phyloP scores from a whole-genome alignment of 140 eudicot species.

The Senecio squalidus region DNA sequence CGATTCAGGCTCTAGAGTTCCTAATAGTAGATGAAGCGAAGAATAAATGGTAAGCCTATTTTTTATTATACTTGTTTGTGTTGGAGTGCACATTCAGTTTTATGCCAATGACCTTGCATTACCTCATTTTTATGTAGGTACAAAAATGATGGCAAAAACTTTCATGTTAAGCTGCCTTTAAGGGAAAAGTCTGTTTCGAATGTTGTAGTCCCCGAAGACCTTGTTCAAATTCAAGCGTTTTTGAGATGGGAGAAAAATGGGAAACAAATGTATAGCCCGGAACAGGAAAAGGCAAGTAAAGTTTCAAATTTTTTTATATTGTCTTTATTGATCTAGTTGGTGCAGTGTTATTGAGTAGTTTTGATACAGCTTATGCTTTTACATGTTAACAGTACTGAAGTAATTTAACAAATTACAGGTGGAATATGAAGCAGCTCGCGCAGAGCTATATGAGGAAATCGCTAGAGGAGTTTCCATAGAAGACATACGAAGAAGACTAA shows the following conservation, averaged over 20 bases:
- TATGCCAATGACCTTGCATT: neutral
- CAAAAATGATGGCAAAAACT: constrained; percentile 81
- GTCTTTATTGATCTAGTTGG: constrained; percentile 2
- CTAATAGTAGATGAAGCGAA: constrained; percentile 82
- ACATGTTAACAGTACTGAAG: constrained; percentile 10
- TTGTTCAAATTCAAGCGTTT: constrained; percentile 94
- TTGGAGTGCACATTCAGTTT: constrained; percentile 2
- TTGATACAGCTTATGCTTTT: neutral
- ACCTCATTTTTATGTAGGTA: constrained; percentile 44
- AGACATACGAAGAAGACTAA: constrained; percentile 52
- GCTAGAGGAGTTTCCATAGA: constrained; percentile 65
- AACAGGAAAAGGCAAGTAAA: constrained; percentile 79
- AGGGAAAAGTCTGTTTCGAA: constrained; percentile 30
- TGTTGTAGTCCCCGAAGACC: constrained; percentile 89
- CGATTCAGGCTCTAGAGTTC: constrained; percentile 87
- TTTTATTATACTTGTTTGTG: constrained; percentile 11
- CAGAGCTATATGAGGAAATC: constrained; percentile 73
- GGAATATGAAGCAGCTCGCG: constrained; percentile 93
- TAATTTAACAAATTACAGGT: constrained; percentile 35
- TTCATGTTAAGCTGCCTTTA: constrained; percentile 51
- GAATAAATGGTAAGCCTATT: constrained; percentile 68
- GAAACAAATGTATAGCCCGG: constrained; percentile 89
- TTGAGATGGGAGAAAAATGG: constrained; percentile 98
- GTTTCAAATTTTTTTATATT: neutral
- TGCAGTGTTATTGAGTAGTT: neutral